Evolutionary conservation across 192 early-diverging fungal species (phyloP).

Genomic region (Gaertneriomyces sp.): DNA sequence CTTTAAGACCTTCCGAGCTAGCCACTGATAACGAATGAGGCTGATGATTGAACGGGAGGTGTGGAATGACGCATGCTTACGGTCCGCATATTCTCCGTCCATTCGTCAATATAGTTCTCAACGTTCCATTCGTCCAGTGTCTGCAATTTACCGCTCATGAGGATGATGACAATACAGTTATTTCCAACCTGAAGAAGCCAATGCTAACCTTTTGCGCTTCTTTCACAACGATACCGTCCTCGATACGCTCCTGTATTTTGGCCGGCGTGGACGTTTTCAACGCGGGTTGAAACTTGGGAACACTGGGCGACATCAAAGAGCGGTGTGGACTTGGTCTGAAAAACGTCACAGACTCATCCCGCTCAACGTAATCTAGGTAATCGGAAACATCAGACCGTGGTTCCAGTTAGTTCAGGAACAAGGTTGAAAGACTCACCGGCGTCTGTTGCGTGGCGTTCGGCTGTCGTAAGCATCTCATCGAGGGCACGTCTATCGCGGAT

Average conservation of each 20-base stretch:
- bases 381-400: not conserved
- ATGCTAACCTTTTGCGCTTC: conserved; percentile 24
- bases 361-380: not conserved
- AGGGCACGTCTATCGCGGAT: conserved; percentile 15
- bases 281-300: conserved; percentile 19
- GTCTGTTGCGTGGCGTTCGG: not conserved
- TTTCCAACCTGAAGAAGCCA: not conserved
- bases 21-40: conserved; percentile 21
- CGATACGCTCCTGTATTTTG: conserved; percentile 24
- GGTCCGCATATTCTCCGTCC: conserved; percentile 32
- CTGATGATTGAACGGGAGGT: not conserved
- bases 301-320: not conserved
- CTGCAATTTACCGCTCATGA: conserved; percentile 4
- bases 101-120: conserved; percentile 32
- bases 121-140: conserved; percentile 31
- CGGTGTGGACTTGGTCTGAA: not conserved
- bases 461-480: conserved; percentile 10
- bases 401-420: not conserved
- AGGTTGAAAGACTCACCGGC: not conserved
- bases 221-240: conserved; percentile 31
- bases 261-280: conserved; percentile 8
- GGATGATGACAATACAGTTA: not conserved
- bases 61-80: conserved; percentile 7
- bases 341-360: not conserved
- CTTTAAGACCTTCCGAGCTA: conserved; percentile 22